phyloP scores from a whole-genome alignment of 495 filamentous ascomycete species.

The Aspergillus kassunensis region DNA sequence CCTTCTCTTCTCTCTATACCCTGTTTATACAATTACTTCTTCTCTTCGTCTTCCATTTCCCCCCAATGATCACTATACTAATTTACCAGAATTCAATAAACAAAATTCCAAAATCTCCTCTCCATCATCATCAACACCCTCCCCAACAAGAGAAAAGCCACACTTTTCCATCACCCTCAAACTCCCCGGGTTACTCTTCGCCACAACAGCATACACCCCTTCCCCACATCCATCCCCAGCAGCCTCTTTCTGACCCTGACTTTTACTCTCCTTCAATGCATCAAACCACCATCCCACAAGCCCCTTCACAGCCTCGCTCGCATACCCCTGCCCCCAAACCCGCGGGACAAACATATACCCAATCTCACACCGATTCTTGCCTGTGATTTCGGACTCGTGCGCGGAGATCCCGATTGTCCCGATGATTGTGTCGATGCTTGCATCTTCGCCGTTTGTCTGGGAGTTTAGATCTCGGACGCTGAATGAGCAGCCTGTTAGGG shows the following conservation, averaged over 20 bases:
- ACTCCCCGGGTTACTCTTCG: constrained; percentile 12
- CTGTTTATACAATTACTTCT: background rate
- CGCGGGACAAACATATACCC: constrained; percentile 16
- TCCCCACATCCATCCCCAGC: background rate
- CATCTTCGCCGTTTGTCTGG: too few relatives aligned
- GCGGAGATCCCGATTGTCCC: constrained; percentile 1
- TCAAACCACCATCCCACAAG: constrained; percentile 4
- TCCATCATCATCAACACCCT: constrained; percentile 12
- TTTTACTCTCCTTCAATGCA: background rate
- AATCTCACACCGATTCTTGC: constrained; percentile 11
- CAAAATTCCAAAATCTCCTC: constrained; percentile 6
- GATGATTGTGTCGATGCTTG: constrained; percentile 1
- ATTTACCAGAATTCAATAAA: background rate
- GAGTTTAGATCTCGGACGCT: background rate
- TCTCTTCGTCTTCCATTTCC: too few relatives aligned
- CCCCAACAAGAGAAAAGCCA: constrained; percentile 10
- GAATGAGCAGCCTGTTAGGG: background rate
- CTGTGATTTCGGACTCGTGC: background rate
- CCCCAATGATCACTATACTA: background rate
- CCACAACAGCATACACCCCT: constrained; percentile 8
- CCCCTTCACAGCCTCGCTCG: constrained; percentile 16
- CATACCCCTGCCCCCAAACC: constrained; percentile 19
- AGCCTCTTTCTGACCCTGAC: background rate
- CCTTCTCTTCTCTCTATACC: background rate
- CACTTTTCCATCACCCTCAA: constrained; percentile 16